These are phyloP conservation scores for Eimeria maxima DNA, from an alignment of 169 alveolate species.

Conservation along the genomic window DNA sequence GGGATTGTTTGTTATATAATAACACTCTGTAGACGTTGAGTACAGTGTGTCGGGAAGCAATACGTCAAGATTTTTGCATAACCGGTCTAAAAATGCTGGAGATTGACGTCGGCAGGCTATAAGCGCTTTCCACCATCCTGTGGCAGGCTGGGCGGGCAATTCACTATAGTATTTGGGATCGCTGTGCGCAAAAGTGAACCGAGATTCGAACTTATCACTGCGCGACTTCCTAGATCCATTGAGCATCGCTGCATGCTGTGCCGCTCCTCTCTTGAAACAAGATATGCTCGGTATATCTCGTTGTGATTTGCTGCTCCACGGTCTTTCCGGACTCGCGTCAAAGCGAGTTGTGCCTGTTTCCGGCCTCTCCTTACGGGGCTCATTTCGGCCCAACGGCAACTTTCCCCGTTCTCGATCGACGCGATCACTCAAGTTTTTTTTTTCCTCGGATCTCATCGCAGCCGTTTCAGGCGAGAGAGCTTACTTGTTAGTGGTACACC, in stretches of 20 bases:
- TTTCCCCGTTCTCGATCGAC: neutral
- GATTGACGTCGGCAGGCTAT: conserved; percentile 59
- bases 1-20: conserved; percentile 66
- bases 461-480: neutral
- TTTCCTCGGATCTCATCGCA: conserved; percentile 38
- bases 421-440: neutral
- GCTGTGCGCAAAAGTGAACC: conserved; percentile 69
- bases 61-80: conserved; percentile 61
- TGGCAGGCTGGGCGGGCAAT: conserved; percentile 80
- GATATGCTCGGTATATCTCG: neutral
- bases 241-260: conserved; percentile 38
- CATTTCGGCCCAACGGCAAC: neutral
- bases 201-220: conserved; percentile 57
- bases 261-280: neutral
- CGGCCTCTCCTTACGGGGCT: conserved; percentile 41
- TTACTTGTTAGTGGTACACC: neutral
- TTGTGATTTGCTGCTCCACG: conserved; percentile 28
- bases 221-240: conserved; percentile 72
- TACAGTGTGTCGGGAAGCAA: conserved; percentile 77
- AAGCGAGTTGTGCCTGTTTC: conserved; percentile 68
- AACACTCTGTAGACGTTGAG: conserved; percentile 59
- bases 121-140: conserved; percentile 83
- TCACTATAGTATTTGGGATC: conserved; percentile 69
- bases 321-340: neutral
- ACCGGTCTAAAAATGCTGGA: conserved; percentile 13